Conservation (phyloP, 805 yeast genomes). For the Candida patagonica region DNA sequence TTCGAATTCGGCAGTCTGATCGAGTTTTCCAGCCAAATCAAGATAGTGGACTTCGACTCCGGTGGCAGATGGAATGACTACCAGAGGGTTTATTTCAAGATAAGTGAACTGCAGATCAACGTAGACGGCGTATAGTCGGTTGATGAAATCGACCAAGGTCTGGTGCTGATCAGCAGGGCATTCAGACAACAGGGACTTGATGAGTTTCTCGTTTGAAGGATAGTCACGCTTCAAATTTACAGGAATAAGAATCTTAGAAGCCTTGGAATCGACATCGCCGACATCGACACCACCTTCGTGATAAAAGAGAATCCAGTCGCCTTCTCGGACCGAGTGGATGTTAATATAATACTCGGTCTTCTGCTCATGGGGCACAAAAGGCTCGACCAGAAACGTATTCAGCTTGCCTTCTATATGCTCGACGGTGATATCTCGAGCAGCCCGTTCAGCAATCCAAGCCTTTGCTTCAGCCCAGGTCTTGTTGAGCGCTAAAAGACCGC, state of each 20-base stretch:
- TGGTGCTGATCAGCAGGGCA: conserved; percentile 34
- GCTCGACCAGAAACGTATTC: conserved; percentile 36
- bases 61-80: conserved; percentile 31
- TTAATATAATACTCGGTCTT: conserved; percentile 38
- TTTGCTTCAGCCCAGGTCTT: conserved; percentile 36
- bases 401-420: conserved; percentile 33
- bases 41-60: conserved; percentile 37
- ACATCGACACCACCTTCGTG: conserved; percentile 43
- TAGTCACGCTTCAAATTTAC: conserved; percentile 33
- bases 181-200: conserved; percentile 28
- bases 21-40: conserved; percentile 40
- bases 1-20: conserved; percentile 41
- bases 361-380: conserved; percentile 40
- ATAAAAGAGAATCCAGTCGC: conserved; percentile 39
- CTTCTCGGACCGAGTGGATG: conserved; percentile 40
- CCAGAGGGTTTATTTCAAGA: conserved; percentile 38
- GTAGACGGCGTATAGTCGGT: conserved; percentile 38
- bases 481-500: conserved; percentile 35
- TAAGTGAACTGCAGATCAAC: conserved; percentile 39
- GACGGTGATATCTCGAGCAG: conserved; percentile 32
- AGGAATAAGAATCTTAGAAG: conserved; percentile 34
- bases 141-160: conserved; percentile 35
- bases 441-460: conserved; percentile 36
- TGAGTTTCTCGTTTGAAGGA: conserved; percentile 32
- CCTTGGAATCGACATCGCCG: conserved; percentile 40